Conservation (phyloP, 75 land plant species). For the Chamaecyparis obtusa region DNA sequence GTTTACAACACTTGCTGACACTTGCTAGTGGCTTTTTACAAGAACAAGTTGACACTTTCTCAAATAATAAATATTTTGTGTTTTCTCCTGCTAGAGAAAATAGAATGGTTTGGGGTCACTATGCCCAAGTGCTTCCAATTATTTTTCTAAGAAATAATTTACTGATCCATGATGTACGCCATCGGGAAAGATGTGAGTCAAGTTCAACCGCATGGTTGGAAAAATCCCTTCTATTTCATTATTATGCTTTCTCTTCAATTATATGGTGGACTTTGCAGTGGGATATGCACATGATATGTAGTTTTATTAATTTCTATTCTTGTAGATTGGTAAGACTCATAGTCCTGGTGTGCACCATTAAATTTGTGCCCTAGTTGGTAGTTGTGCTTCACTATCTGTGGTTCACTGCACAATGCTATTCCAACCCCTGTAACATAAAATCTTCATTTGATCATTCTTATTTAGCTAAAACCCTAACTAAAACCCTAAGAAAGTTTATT, state of each 20-base stretch:
- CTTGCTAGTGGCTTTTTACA: background rate
- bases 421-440: no score
- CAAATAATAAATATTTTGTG: background rate
- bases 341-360: no score
- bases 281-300: background rate
- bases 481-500: no score
- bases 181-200: background rate
- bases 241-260: background rate
- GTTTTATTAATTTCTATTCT: background rate
- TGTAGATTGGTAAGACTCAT: background rate
- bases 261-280: background rate
- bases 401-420: no score
- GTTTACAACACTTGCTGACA: background rate
- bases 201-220: background rate
- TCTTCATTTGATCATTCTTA: no score
- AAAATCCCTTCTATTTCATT: background rate
- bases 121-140: background rate
- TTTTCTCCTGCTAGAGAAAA: background rate
- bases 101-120: background rate
- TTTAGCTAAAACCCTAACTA: no score
- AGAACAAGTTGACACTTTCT: background rate
- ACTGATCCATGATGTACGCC: background rate
- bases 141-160: background rate
- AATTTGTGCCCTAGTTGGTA: no score
- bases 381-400: no score